Base-by-base conservation (phyloP, 805 yeast genomes). In the Saccharomyces jurei region DNA sequence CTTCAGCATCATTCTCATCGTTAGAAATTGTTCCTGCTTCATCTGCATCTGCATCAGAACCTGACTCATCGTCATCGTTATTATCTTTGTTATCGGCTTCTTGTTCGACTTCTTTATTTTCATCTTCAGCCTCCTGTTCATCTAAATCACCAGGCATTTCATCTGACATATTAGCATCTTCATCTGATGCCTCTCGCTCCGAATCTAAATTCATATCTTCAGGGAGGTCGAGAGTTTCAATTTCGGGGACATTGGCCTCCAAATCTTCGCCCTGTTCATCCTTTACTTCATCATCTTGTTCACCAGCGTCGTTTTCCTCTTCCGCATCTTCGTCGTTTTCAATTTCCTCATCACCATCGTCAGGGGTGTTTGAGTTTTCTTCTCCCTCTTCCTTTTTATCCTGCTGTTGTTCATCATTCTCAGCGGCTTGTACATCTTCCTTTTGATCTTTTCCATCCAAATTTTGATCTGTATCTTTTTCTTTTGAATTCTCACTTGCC, bases 141-240 rank as follows among this genome's bases (percentile, higher is more conserved):
- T 68, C 73, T 30, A 70, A 73, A 26, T 68, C 67, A 36, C 64
- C 72, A 46, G 66, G 73, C 14, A 70, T 70, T 51, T 62, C 66
- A 1, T 70, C 71, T 8, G 66, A 71, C 2, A 69, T 72, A 8
- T 73, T 77, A 6, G 74, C 79, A 1, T 73, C 77, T n/a, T 75
- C 77, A 5, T 71, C 78, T 1, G 72, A 79, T 1, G 75, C 81
- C 10, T 83, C 91, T 4, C 78, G 84, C 26, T 81, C 95, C n/a
- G 84, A 83, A 64, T 92, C 98, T 30, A 92, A 74, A 61, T 92
- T 83, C 77, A 92, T 81, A 63, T 91, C 96, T 14, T 94, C 98
- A 0, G 98, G 97, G 29, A 92, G 75, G 25, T 94, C 97, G 59
- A 92, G 74, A 2, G 91, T 83, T 56, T 94, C 98, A 5, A 83